Evolutionary conservation across 257 asterid species (phyloP), one percentile per base, ranked within the genome.

Genomic region (Verbascum thapsus): DNA sequence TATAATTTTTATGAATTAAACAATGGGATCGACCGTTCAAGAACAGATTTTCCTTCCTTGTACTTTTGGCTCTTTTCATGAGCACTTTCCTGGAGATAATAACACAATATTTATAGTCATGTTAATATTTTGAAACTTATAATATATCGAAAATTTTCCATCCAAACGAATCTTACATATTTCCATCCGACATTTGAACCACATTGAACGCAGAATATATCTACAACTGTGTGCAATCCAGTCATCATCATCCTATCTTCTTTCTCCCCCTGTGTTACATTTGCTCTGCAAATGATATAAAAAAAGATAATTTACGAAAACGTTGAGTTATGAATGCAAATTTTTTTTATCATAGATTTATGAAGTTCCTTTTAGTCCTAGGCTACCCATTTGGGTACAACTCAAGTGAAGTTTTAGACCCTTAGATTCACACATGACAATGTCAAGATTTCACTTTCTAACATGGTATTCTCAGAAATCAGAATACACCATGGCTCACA

Each of bases 11-110:
- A 50, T 13, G 22, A 66, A 19, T 55, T 35, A 41, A 61, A 67
- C 41, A 64, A n/a, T 13, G 55, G 55, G 58, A 77, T 88, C 67
- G 30, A 90, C 97, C 98, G 80, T 71, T 90, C 98, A 13, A 90
- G 95, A 50, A 90, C 96, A 15, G 96, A 90, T 82, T 88, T 90
- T 45, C 98, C 96, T 80, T 87, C 98, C 81, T 90, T 90, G 94
- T 90, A 90, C 90, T 85, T 85, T 70, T 87, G 96, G 47, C 77
- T 63, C 91, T 83, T 88, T 45, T 90, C 96, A n/a, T 76, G 85
- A 13, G 98, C 98, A 72, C 74, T 76, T 73, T 81, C 96, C 96
- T 88, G 87, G 48, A 67, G 64, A 32, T 19, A 20, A 41, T 26
- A n/a, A 17, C 53, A 35, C 9, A 2, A 61, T 63, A 49, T 6